Evolutionary conservation across 768 basidiomycete species (phyloP).

Genomic region (Lactarius quietus): DNA sequence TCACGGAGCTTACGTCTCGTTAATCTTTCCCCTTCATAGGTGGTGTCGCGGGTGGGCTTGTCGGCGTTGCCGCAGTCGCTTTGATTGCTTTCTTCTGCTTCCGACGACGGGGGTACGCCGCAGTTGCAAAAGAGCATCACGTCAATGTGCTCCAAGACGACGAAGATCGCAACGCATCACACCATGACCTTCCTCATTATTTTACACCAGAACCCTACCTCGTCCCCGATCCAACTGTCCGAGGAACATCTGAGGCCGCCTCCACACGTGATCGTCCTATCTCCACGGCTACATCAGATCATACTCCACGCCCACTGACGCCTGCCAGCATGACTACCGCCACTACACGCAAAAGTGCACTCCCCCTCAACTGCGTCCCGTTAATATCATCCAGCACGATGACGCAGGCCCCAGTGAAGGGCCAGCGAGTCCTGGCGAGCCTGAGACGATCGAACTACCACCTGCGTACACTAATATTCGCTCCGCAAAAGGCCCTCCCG

Average conservation of each 20-base stretch:
- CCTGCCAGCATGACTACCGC: constrained; percentile 31
- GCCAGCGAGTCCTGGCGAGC: constrained; percentile 35
- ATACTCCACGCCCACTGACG: constrained; percentile 24
- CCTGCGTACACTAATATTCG: constrained; percentile 74
- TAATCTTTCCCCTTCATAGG: constrained; percentile 41
- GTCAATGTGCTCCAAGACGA: constrained; percentile 61
- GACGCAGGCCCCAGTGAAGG: constrained; percentile 64
- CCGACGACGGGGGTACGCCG: constrained; percentile 42
- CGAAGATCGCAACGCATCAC: constrained; percentile 48
- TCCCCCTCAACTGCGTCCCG: constrained; percentile 53
- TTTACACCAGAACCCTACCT: constrained; percentile 76
- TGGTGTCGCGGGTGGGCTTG: constrained; percentile 58
- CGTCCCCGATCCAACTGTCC: constrained; percentile 56
- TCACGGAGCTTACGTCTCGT: background rate
- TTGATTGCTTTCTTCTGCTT: constrained; percentile 48
- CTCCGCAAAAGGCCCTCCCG: background rate
- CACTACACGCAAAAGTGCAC: constrained; percentile 44
- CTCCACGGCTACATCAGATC: constrained; percentile 13
- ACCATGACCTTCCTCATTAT: constrained; percentile 60
- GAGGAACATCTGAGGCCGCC: constrained; percentile 38
- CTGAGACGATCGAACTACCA: constrained; percentile 78
- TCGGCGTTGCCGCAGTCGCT: constrained; percentile 41
- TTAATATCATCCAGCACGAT: constrained; percentile 83
- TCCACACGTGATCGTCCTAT: constrained; percentile 28
- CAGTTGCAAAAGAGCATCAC: constrained; percentile 51